Percentiles rank a stretch among this genome's conserved stretches.
These are phyloP conservation scores for Ajuga chamaepitys DNA, from an alignment of 257 asterid species.

Conservation along the genomic window DNA sequence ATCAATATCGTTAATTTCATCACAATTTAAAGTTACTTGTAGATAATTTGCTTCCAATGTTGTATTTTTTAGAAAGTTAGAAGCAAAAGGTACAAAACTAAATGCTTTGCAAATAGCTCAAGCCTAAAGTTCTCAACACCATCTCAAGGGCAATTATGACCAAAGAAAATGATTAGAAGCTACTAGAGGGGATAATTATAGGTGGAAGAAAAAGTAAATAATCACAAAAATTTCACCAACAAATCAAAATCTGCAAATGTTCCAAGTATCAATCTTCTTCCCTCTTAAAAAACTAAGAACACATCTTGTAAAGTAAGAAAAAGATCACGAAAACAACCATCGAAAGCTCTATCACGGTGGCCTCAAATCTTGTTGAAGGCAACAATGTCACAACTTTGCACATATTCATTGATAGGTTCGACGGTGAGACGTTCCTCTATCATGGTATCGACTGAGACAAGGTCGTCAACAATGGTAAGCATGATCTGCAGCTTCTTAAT, in stretches of 20 bases:
- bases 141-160: too few species aligned
- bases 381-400: constrained; percentile 66
- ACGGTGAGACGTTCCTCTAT: constrained; percentile 51
- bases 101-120: too few species aligned
- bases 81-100: too few species aligned
- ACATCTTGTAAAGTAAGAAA: neutral
- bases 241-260: constrained; percentile 1
- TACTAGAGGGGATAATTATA: too few species aligned
- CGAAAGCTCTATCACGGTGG: constrained; percentile 6
- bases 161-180: too few species aligned
- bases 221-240: neutral
- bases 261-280: neutral
- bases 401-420: constrained; percentile 53
- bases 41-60: too few species aligned
- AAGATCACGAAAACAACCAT: constrained; percentile 7
- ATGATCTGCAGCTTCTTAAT: constrained; percentile 72
- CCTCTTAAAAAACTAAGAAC: neutral
- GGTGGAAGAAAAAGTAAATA: neutral
- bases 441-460: constrained; percentile 52
- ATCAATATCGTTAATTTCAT: too few species aligned
- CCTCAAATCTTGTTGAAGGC: constrained; percentile 72
- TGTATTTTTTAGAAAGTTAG: too few species aligned
- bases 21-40: too few species aligned
- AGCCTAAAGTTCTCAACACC: too few species aligned
- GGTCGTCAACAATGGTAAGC: constrained; percentile 66